phyloP scores from a whole-genome alignment of 2,329 filamentous ascomycete species.

The Coniochaeta pulveracea region DNA sequence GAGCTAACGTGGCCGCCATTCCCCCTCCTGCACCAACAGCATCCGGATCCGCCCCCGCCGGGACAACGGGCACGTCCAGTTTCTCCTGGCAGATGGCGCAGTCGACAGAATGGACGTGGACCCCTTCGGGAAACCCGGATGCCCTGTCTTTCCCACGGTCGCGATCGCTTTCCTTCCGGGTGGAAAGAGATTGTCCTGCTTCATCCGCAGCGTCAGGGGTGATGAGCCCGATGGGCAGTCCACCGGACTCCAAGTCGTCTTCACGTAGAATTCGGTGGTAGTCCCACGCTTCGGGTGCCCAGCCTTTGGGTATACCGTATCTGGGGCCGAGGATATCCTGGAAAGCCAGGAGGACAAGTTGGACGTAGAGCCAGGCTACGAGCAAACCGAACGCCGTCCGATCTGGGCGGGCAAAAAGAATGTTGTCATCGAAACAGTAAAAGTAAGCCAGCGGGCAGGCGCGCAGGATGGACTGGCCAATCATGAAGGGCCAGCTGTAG shows the following conservation, averaged over 20 bases:
- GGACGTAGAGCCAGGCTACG: conserved; percentile 75
- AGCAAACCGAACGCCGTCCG: conserved; percentile 51
- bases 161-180: conserved; percentile 21
- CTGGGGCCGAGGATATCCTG: conserved; percentile 82
- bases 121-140: conserved; percentile 6
- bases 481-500: conserved; percentile 80
- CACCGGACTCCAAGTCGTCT: conserved; percentile 69
- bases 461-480: conserved; percentile 71
- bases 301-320: conserved; percentile 66
- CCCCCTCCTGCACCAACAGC: conserved; percentile 26
- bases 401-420: conserved; percentile 67
- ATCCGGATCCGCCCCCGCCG: conserved; percentile 36
- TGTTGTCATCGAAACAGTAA: conserved; percentile 65
- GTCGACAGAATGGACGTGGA: conserved; percentile 51
- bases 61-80: conserved; percentile 77
- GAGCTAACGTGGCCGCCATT: conserved; percentile 59
- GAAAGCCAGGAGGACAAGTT: conserved; percentile 64
- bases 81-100: conserved; percentile 92
- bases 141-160: conserved; percentile 17
- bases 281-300: conserved; percentile 72
- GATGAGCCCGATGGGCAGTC: conserved; percentile 66
- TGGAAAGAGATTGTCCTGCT: conserved; percentile 4
- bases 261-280: conserved; percentile 86
- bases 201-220: conserved; percentile 5
- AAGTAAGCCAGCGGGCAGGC: conserved; percentile 78